Evolutionary conservation across 345 rosid genomes (phyloP), one percentile per base, ranked within the genome.

Genomic region (Carallia brachiata): DNA sequence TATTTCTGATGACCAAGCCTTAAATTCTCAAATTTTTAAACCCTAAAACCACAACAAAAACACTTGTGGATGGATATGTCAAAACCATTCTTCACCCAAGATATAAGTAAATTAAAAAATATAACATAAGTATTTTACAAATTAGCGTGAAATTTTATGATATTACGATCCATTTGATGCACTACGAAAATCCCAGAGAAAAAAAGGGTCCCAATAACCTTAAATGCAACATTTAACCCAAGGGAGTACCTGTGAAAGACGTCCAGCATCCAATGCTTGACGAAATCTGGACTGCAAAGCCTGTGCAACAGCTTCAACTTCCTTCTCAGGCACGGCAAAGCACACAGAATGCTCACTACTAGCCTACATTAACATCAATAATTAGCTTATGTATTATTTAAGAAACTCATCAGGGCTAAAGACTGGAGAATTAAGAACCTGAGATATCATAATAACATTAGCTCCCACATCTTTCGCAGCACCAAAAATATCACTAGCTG

Each of bases 271-370:
- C 75, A 96, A 78, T 67, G 99, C 99, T 82, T 88, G 88, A 61
- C 80, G 81, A 82, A 96, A 96, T 70, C 89, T 90, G 54, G 91
- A 89, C 58, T 88, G 74, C 67, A 96, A 77, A 65, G 98, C 98
- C 75, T 92, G 92, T 0, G 94, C 91, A 57, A 96, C 98, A 28
- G 97, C 96, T 32, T 84, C 78, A 34, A 96, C 99, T 81, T 96
- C 99, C 76, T 86, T 96, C 77, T 96, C 99, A 31, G 98, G 99
- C 61, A 92, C 98, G 69, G 98, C 98, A 87, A 96, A 96, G 81
- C 99, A 96, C 68, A 96, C 90, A 70, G 98, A 92, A 81, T 96
- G 98, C 84, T 96, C 98, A 75, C 98, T 96, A 77, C 98, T 96
- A 69, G 99, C 99, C 99, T 96, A 61, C 59, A 83, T 47, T 52